phyloP scores from a whole-genome alignment of 345 rosid genomes.

The Populus pruinosa region DNA sequence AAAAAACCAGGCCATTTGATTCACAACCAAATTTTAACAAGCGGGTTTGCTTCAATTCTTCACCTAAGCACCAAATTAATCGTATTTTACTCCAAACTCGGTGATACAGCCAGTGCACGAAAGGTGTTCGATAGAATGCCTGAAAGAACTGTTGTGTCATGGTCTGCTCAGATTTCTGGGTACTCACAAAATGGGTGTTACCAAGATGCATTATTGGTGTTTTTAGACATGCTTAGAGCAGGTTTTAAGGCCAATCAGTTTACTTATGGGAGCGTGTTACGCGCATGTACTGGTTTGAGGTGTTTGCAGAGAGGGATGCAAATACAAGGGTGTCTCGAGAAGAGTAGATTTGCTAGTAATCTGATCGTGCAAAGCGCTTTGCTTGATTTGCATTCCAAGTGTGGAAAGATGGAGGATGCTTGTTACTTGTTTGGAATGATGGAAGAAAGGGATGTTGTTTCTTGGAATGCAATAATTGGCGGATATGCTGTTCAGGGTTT shows the following conservation, averaged over 20 bases:
- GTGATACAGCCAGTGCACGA: slow-evolving; percentile 3
- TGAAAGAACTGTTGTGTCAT: slow-evolving; percentile 19
- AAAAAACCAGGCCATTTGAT: slow-evolving; percentile 8
- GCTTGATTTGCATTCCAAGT: slow-evolving; percentile 29
- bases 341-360: slow-evolving; percentile 22
- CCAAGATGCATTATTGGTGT: slow-evolving; percentile 17
- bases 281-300: slow-evolving; percentile 25
- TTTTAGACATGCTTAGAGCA: slow-evolving; percentile 12
- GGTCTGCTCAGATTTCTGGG: slow-evolving; percentile 31
- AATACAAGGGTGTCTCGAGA: slow-evolving; percentile 24
- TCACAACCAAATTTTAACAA: slow-evolving; percentile 18
- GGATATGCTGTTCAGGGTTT: slow-evolving; percentile 30
- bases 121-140: slow-evolving; percentile 25
- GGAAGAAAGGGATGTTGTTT: slow-evolving; percentile 23
- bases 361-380: slow-evolving; percentile 26
- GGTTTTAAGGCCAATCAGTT: slow-evolving; percentile 26
- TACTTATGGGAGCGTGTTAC: slow-evolving; percentile 25
- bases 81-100: slow-evolving; percentile 7
- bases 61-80: slow-evolving; percentile 18
- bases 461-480: slow-evolving; percentile 27
- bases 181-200: slow-evolving; percentile 15
- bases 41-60: slow-evolving; percentile 9
- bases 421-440: slow-evolving; percentile 19
- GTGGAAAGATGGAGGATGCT: slow-evolving; percentile 25
- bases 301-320: slow-evolving; percentile 26